Evolutionary conservation across 176 grass and related monocot species (phyloP).

Genomic region (Aegilops umbellulata): DNA sequence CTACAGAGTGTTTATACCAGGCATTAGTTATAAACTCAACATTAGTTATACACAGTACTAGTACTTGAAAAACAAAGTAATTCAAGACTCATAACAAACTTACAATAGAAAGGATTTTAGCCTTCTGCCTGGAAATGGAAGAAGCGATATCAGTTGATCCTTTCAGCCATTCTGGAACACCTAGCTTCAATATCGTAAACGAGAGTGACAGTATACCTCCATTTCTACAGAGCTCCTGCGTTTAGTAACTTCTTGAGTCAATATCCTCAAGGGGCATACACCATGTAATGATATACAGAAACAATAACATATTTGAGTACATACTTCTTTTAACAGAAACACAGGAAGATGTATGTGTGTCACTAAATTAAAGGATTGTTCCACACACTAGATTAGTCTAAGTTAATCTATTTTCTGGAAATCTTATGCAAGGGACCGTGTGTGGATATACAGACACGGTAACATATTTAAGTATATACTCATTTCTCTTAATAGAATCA

Average conservation of each 20-base stretch:
- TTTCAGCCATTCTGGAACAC: conserved; percentile 64
- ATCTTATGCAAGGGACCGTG: conserved; percentile 11
- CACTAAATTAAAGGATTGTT: background rate
- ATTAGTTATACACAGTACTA: background rate
- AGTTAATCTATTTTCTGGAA: background rate
- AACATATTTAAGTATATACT: too few relatives aligned
- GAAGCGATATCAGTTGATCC: conserved; percentile 62
- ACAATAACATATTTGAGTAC: background rate
- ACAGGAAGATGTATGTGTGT: background rate
- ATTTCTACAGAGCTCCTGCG: conserved; percentile 87
- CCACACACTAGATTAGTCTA: background rate
- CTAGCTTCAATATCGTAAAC: conserved; percentile 65
- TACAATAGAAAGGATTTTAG: conserved; percentile 93
- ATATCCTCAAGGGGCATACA: background rate
- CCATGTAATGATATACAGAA: conserved; percentile 6
- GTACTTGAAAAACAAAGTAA: background rate
- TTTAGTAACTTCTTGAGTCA: conserved; percentile 21
- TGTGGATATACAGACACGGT: too few relatives aligned
- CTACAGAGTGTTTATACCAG: conserved; percentile 43
- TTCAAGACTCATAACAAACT: conserved; percentile 26
- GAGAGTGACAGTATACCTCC: conserved; percentile 87
- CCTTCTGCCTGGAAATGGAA: conserved; percentile 77
- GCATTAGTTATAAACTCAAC: conserved; percentile 9
- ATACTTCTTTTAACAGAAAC: background rate
- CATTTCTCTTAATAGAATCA: too few relatives aligned